Evolutionary conservation across 306 rosid species (phyloP).

Genomic region (Potentilla sterilis): DNA sequence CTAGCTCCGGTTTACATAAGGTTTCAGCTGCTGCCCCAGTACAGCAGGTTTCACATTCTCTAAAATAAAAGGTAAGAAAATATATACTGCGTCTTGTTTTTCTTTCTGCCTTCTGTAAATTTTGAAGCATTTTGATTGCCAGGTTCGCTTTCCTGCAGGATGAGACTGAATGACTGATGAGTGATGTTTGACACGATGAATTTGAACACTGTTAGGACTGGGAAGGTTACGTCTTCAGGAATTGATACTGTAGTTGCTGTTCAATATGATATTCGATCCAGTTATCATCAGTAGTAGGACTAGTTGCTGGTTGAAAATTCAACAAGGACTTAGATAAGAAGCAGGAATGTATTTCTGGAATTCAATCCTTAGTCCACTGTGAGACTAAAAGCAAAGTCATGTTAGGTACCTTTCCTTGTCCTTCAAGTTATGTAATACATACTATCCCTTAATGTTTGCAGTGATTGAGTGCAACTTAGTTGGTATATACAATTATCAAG

Average conservation of each 20-base stretch:
- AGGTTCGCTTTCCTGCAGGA: background rate
- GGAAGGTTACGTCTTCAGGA: background rate
- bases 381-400: background rate
- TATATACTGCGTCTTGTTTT: conserved; percentile 6
- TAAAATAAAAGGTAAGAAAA: conserved; percentile 28
- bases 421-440: background rate
- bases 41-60: conserved; percentile 50
- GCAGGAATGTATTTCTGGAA: background rate
- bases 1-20: conserved; percentile 16
- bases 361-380: background rate
- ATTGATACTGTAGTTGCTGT: background rate
- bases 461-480: background rate
- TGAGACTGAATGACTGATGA: background rate
- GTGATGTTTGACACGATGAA: background rate
- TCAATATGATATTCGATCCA: background rate
- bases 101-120: background rate
- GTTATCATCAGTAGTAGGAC: background rate
- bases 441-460: background rate
- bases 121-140: background rate
- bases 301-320: background rate
- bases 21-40: conserved; percentile 52
- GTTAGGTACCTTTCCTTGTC: conserved; percentile 30
- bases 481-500: background rate
- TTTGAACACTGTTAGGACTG: background rate
- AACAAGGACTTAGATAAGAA: background rate